Base-by-base conservation (phyloP, 1,284 basidiomycete genomes). In the Fistulina hepatica region DNA sequence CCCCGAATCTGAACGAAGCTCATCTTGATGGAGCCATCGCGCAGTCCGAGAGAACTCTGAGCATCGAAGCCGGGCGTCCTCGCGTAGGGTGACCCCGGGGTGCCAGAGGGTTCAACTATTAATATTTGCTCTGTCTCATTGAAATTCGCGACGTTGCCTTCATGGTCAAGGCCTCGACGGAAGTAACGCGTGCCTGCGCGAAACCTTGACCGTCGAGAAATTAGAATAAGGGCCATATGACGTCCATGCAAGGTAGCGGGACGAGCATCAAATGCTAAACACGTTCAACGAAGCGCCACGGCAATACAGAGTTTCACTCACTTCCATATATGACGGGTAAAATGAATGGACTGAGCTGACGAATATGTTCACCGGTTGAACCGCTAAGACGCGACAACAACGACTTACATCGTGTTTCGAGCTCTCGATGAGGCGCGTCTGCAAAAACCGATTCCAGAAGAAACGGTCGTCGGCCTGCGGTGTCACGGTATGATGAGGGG, bases 171-270 rank as follows among this genome's bases (percentile, higher is more conserved):
- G 11, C 95, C 95, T 39, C 95, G 81, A 16, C 90, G 78, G 63
- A 98, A 97, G 70, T 97, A 98, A 34, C 95, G 85, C 3, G 95
- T 97, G 1, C 95, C 95, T 20, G 93, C 89, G 37, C 94, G 80
- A 65, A 84, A 85, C 24, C 95, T 82, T 19, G 90, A 94, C 40
- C 94, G 82, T 27, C 95, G 80, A 47, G 91, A 90, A 48, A 98
- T 83, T 48, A 99, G 78, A 48, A 79, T 82, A 49, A 97, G 71
- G 28, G 88, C 76, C 52, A 98, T 71, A 44, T 82, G 75, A 44
- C 79, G 79, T 17, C 81, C 79, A 53, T 90, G 83, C 51, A 97
- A 69, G 41, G 73, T 71, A 15, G 80, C 69, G 3, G 77, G 72
- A 30, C 90, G 85, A 39, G 93, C 67, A 54, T 95, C 91, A 54